Base-by-base conservation (phyloP, 495 filamentous ascomycete genomes). In the Extremus antarcticus region DNA sequence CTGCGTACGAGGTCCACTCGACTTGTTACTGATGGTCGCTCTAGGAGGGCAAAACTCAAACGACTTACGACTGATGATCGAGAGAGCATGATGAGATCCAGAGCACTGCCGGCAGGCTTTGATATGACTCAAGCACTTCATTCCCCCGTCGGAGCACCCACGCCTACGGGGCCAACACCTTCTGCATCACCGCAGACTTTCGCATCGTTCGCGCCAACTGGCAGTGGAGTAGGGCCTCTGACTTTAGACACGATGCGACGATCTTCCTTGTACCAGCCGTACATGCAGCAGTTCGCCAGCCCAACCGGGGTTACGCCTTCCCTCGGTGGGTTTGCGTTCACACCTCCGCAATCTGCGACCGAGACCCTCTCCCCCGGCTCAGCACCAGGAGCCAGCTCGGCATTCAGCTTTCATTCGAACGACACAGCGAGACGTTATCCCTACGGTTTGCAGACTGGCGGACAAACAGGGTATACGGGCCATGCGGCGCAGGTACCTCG, bases 1-100 rank as follows among this genome's bases (percentile, higher is more conserved):
- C 50, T 51, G 53, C 29, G 50, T 41, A 55, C 41, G 25, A 40
- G 17, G 17, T 32, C 32, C 46, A 40, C 21, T 47, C 29, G 21
- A 32, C 4, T n/a, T n/a, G n/a, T 35, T 51, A 51, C 41, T 22
- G 39, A 50, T 29, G 24, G 25, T 2, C 4, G 32, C 8, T 21
- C 8, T 57, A 97, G 91, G 71, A 76, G 91, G 67, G 91, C 91
- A 21, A 97, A 97, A 71, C 82, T 96, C 66, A 97, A 95, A 78
- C 84, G 91, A 55, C 74, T 97, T 57, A 94, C 86, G 39, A 88
- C 81, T 40, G 90, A 95, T 71, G 91, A 97, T 63, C 86, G 89
- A 35, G 91, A 95, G 59, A 82, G 90, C 43, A 90, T 95, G 83
- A 81, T 94, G 69, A 91, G 91, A 70, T 95, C 91, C 66, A 75